phyloP scores from a whole-genome alignment of 305 asterid species.

The Fraxinus xanthoxyloides region DNA sequence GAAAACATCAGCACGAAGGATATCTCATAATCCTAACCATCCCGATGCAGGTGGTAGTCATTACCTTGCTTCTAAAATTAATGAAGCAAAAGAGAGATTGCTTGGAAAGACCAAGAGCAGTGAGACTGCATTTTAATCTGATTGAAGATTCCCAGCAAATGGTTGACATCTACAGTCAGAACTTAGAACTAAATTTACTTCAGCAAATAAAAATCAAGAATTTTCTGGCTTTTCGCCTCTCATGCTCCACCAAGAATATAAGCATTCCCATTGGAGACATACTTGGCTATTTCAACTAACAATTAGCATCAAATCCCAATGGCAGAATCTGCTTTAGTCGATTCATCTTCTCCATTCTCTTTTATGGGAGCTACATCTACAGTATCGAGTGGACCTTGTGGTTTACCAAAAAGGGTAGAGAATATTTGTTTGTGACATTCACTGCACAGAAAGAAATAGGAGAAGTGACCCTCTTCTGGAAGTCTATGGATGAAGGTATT shows the following conservation, averaged over 20 bases:
- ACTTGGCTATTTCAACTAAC: conserved; percentile 20
- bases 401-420: conserved; percentile 61
- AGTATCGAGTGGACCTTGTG: conserved; percentile 52
- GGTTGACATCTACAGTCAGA: conserved; percentile 31
- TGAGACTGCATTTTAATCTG: conserved; percentile 39
- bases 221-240: conserved; percentile 6
- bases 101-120: conserved; percentile 35
- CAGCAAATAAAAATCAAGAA: conserved; percentile 10
- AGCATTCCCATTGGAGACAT: conserved; percentile 28
- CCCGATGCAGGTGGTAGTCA: conserved; percentile 52
- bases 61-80: conserved; percentile 49
- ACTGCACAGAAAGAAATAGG: conserved; percentile 63
- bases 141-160: neutral
- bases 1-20: neutral
- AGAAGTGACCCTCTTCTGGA: conserved; percentile 75
- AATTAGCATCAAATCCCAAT: conserved; percentile 25
- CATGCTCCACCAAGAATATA: conserved; percentile 15
- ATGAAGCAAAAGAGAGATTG: conserved; percentile 43
- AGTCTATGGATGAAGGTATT: conserved; percentile 58
- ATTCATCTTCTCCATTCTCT: conserved; percentile 28
- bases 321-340: conserved; percentile 25
- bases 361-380: conserved; percentile 37
- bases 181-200: conserved; percentile 21
- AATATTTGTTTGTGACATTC: conserved; percentile 67
- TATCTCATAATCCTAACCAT: conserved; percentile 24